Evolutionary conservation across 306 rosid species (phyloP), one percentile per base, ranked within the genome.

Genomic region (Cercis canadensis): DNA sequence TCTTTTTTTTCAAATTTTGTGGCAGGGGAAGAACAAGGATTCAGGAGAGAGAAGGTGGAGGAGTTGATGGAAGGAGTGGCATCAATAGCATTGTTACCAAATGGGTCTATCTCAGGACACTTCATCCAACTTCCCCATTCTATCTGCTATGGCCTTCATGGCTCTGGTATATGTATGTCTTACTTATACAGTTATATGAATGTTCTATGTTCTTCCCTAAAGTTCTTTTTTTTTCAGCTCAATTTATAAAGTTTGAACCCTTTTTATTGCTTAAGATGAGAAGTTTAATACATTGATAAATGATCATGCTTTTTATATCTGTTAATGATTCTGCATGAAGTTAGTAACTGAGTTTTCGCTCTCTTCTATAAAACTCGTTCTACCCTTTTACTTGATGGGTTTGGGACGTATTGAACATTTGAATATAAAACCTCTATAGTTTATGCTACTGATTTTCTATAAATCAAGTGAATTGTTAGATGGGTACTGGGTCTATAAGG

Each of bases 51-150:
- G 59, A 73, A 69, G 69, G 57, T n/a, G 61, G 85, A 62, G 55
- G 40, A 75, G 72, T 65, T 49, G 41, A 88, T 87, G 96, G 96
- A 90, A 84, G 98, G 98, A 74, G 82, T 94, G 47, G 97, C 96
- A 76, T 94, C 98, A 39, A 80, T 94, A 55, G 97, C 92, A 67
- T 73, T 94, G 61, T 69, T 90, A 65, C 92, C 97, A 57, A 72
- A 84, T 73, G 97, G 97, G 8, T 90, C 97, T 37, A 57, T 94
- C 54, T 94, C 97, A 16, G 98, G 98, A 31, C 97, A 89, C 82
- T 90, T 94, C 87, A 83, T 94, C 45, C 89, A 84, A 24, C 87
- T 82, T 76, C 94, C 90, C 6, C 70, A 86, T 64, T 83, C 86
- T 68, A 67, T 73, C 55, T 90, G 98, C 91, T 90, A 74, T 78